phyloP scores from a whole-genome alignment of 495 filamentous ascomycete species.

The Xylaria flabelliformis region DNA sequence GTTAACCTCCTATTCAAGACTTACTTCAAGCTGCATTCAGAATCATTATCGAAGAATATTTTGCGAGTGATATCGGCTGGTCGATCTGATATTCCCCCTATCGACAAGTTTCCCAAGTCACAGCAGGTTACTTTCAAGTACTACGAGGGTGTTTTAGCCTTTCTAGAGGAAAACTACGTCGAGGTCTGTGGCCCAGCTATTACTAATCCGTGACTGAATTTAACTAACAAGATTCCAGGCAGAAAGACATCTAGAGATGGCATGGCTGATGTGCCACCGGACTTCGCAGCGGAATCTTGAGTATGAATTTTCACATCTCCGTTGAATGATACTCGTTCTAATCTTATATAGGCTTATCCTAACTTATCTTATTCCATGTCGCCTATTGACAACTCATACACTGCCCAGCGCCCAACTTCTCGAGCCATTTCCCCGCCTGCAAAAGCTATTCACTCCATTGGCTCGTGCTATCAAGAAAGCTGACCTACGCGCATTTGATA shows the following conservation, averaged over 20 bases:
- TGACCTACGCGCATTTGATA: constrained; percentile 83
- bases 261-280: constrained; percentile 77
- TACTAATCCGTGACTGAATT: not conserved
- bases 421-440: constrained; percentile 74
- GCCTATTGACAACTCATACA: constrained; percentile 82
- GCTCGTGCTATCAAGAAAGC: constrained; percentile 77
- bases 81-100: constrained; percentile 72
- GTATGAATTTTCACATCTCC: constrained; percentile 48
- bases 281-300: constrained; percentile 77
- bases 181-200: constrained; percentile 54
- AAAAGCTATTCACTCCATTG: constrained; percentile 78
- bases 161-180: constrained; percentile 90
- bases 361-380: constrained; percentile 94
- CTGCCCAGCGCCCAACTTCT: constrained; percentile 78
- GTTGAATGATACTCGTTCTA: constrained; percentile 35
- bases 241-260: constrained; percentile 77
- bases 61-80: constrained; percentile 78
- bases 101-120: constrained; percentile 78
- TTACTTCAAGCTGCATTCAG: constrained; percentile 92
- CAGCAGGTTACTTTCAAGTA: constrained; percentile 98
- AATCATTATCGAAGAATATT: constrained; percentile 88
- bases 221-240: constrained; percentile 57
- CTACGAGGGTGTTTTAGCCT: constrained; percentile 86
- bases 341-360: constrained; percentile 73
- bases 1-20: constrained; percentile 96